Conservation (phyloP, 2,329 filamentous ascomycete genomes). For the Fusarium veterinarium region DNA sequence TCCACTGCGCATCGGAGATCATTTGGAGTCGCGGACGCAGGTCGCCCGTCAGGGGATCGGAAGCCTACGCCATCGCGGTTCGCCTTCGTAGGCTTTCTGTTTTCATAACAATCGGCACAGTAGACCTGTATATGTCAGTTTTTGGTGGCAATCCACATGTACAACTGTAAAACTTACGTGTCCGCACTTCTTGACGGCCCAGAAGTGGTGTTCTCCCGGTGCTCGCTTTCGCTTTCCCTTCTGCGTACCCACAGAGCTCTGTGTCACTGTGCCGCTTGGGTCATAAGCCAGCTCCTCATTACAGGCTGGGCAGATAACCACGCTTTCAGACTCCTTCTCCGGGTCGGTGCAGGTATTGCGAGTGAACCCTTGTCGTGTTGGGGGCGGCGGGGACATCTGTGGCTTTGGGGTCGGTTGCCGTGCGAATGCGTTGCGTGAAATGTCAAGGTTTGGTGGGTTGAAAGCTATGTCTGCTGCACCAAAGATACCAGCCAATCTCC, state of each 20-base stretch:
- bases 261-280: constrained; percentile 54
- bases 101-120: constrained; percentile 70
- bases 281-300: constrained; percentile 85
- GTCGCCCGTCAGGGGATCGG: constrained; percentile 47
- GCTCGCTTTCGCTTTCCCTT: constrained; percentile 59
- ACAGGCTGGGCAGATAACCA: constrained; percentile 88
- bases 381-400: constrained; percentile 70
- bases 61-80: constrained; percentile 53
- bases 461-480: constrained; percentile 39
- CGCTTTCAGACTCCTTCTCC: constrained; percentile 68
- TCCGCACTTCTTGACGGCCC: constrained; percentile 90
- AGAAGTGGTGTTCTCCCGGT: constrained; percentile 83
- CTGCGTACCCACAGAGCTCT: constrained; percentile 29
- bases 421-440: constrained; percentile 48
- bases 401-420: constrained; percentile 55
- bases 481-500: constrained; percentile 44
- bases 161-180: constrained; percentile 72
- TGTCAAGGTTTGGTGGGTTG: constrained; percentile 37
- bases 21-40: constrained; percentile 33
- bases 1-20: constrained; percentile 67
- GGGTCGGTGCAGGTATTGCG: constrained; percentile 66
- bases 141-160: neutral
- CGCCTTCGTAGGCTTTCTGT: constrained; percentile 57
- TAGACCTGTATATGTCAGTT: constrained; percentile 62
- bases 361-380: constrained; percentile 81